Evolutionary conservation across 306 rosid genomes (phyloP).

Genomic region (Chamaecrista fasciculata): DNA sequence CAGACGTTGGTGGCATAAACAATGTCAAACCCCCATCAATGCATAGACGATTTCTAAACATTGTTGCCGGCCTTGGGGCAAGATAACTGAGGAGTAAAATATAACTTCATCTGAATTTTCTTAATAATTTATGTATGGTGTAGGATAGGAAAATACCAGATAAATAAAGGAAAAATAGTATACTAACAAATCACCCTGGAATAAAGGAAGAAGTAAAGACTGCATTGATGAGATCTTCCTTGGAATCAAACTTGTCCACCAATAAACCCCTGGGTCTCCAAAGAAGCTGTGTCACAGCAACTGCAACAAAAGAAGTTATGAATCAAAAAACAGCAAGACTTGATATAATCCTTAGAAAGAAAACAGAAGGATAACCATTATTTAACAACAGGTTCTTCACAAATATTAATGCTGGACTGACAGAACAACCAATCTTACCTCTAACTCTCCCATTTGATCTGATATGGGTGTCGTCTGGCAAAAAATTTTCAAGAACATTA

Average conservation of each 20-base stretch:
- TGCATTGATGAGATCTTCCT: conserved; percentile 95
- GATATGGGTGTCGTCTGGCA: conserved; percentile 80
- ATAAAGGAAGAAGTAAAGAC: conserved; percentile 95
- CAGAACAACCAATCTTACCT: conserved; percentile 44
- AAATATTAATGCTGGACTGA: neutral
- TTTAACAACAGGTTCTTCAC: neutral
- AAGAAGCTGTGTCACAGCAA: conserved; percentile 88
- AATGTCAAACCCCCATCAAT: conserved; percentile 93
- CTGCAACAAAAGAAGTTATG: conserved; percentile 42
- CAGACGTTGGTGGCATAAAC: conserved; percentile 98
- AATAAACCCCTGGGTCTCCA: conserved; percentile 95
- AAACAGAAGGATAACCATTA: neutral
- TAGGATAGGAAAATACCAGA: conserved; percentile 7
- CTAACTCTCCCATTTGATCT: conserved; percentile 90
- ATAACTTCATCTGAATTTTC: neutral
- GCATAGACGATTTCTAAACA: conserved; percentile 83
- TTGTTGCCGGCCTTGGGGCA: conserved; percentile 88
- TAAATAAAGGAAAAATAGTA: conserved; percentile 27
- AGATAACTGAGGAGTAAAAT: conserved; percentile 57
- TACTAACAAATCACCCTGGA: conserved; percentile 78
- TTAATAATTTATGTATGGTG: neutral
- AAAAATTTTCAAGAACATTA: conserved; percentile 66
- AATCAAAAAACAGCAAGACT: conserved; percentile 3
- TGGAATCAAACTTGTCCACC: conserved; percentile 93
- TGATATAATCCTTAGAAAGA: neutral